phyloP scores from a whole-genome alignment of 2,329 filamentous ascomycete species.

The Ophiosphaerella herpotricha region DNA sequence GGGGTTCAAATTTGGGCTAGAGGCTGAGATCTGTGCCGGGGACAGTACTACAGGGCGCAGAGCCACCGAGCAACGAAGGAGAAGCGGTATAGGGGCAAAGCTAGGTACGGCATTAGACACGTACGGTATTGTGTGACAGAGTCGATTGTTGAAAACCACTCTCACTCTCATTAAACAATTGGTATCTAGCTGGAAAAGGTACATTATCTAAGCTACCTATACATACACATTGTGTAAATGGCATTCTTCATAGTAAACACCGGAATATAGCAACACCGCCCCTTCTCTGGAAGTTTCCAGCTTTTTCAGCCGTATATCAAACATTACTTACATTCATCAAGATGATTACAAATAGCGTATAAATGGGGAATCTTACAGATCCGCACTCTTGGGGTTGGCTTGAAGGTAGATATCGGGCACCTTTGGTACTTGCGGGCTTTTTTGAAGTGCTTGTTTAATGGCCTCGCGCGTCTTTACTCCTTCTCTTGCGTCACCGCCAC shows the following conservation, averaged over 20 bases:
- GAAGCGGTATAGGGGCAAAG: not conserved
- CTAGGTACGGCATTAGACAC: no score
- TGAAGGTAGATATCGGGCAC: conserved; percentile 52
- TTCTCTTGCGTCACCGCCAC: conserved; percentile 50
- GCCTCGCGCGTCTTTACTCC: conserved; percentile 44
- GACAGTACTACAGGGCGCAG: not conserved
- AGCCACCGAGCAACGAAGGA: not conserved
- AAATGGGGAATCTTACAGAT: conserved; percentile 24
- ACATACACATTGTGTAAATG: no score
- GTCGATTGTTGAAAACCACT: not conserved
- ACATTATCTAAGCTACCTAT: not conserved
- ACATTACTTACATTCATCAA: no score
- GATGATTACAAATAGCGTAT: no score
- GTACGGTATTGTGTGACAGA: no score
- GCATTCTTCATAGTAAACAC: no score
- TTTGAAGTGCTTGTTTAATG: conserved; percentile 42
- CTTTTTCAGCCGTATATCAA: not conserved
- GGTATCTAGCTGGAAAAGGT: conserved; percentile 16
- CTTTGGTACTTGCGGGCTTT: conserved; percentile 55
- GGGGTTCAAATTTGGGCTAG: conserved; percentile 1
- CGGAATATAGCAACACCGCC: not conserved
- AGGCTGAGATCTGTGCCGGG: not conserved
- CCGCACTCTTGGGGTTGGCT: conserved; percentile 43
- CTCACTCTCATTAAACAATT: conserved; percentile 7
- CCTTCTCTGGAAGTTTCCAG: not conserved